Evolutionary conservation across 768 basidiomycete species (phyloP).

Genomic region (Leccinellum luteum): DNA sequence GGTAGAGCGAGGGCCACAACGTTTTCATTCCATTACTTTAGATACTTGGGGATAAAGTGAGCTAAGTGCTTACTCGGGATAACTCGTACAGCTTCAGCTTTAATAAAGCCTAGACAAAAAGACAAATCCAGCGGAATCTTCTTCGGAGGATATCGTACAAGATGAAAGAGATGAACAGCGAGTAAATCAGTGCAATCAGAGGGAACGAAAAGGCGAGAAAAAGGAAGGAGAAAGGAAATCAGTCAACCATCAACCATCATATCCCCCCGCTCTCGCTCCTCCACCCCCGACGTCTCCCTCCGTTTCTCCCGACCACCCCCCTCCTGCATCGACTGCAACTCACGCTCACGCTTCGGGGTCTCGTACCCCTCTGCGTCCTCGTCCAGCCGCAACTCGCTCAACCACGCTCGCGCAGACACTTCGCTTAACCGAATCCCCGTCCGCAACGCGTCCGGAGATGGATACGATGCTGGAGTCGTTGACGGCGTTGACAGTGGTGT

Average conservation of each 20-base stretch:
- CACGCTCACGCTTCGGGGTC: conserved; percentile 22
- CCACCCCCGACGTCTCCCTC: not conserved
- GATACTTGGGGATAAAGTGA: too few relatives aligned
- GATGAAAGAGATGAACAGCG: not conserved
- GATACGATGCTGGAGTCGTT: conserved; percentile 23
- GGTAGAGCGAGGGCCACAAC: not conserved
- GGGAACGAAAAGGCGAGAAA: not conserved
- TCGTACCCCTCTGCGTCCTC: conserved; percentile 18
- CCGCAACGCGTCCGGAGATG: conserved; percentile 27
- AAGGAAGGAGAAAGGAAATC: not conserved
- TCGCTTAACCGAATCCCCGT: conserved; percentile 26
- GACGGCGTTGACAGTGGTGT: conserved; percentile 31
- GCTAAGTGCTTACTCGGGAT: not conserved
- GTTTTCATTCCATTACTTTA: not conserved
- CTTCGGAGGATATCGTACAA: not conserved
- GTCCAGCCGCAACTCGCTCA: conserved; percentile 31
- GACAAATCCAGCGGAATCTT: not conserved
- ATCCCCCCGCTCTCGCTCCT: conserved; percentile 4
- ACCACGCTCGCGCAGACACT: conserved; percentile 27
- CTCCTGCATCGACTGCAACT: conserved; percentile 6
- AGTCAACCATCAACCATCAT: conserved; percentile 20
- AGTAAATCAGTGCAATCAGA: not conserved
- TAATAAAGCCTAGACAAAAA: not conserved
- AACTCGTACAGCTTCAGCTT: not conserved
- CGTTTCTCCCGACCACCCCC: conserved; percentile 7